A percentile compares a stretch with the other conserved stretches of the same genome.
phyloP scores from a whole-genome alignment of 352 stramenopile genomes.

The Phytophthora citricola region DNA sequence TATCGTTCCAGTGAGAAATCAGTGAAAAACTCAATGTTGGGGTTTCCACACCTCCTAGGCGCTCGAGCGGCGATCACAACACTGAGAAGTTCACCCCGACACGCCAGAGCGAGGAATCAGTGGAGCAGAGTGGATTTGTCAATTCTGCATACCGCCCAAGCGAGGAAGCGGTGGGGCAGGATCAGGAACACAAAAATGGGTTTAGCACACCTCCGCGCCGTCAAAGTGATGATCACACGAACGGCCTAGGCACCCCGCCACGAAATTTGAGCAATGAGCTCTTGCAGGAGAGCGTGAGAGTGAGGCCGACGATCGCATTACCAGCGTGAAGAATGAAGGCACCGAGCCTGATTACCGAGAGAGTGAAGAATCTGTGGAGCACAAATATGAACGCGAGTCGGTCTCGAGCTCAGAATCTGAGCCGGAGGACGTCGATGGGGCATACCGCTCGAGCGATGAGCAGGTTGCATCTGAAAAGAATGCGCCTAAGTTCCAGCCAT shows the following conservation, averaged over 20 bases:
- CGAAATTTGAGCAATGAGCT: conserved; percentile 5
- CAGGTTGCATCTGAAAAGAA: conserved; percentile 15
- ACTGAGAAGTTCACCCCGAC: background rate
- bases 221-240: conserved; percentile 3
- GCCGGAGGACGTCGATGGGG: conserved; percentile 14
- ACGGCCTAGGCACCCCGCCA: background rate
- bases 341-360: conserved; percentile 1
- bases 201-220: conserved; percentile 4
- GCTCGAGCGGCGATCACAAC: background rate
- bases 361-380: conserved; percentile 19
- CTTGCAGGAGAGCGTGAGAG: conserved; percentile 25
- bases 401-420: conserved; percentile 21
- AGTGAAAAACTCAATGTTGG: background rate
- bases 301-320: conserved; percentile 33
- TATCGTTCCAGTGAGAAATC: conserved; percentile 3
- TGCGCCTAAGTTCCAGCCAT: conserved; percentile 17
- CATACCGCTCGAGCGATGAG: conserved; percentile 20
- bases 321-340: conserved; percentile 8
- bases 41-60: background rate
- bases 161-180: conserved; percentile 4
- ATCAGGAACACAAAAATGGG: background rate
- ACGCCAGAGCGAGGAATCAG: background rate
- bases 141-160: conserved; percentile 1
- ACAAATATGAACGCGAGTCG: conserved; percentile 13
- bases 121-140: background rate